Base-by-base conservation (phyloP, 2,329 filamentous ascomycete genomes). In the Zymoseptoria tritici region DNA sequence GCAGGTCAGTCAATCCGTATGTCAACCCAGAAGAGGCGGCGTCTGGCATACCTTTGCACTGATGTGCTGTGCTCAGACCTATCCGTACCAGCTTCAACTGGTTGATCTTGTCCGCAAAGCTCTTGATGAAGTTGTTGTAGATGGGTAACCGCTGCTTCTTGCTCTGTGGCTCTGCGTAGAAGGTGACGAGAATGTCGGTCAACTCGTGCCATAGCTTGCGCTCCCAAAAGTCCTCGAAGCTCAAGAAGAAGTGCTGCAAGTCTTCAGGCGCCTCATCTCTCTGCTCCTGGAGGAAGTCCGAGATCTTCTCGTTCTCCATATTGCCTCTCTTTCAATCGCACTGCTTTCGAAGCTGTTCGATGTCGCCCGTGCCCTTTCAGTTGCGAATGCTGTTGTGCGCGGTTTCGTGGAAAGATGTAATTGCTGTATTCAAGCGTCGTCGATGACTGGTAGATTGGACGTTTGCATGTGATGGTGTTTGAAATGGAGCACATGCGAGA, bases 151-250 rank as follows among this genome's bases (percentile, higher is more conserved):
- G 88, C 79, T 96, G 91, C 60, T 85, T 81, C 59, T 86, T 88
- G 77, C 92, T 97, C 72, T 87, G 85, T 52, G 89, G 83, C 69
- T 90, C 79, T 71, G 87, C 86, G 80, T 97, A 99, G 83, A 93
- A 97, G 67, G 89, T 83, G 68, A 96, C 81, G 59, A 99, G 84
- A 57, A 87, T 82, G 72, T 96, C 89, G 42, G 94, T 99, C 67
- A 99, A 88, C 79, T 99, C 92, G 80, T 99, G 94, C 94, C 94
- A 99, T 78, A 99, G 84, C 80, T 97, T 97, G 71, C 93, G 87
- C 81, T 99, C 94, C 94, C 94, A 99, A 73, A 86, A 90, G 74
- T 96, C 91, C 80, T 99, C 94, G 67, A 99, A 96, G 70, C 88
- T 85, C 70, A 99, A 83, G 76, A 97, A 90, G 71, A 90, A 85